Base-by-base conservation (phyloP, 2,329 filamentous ascomycete species). In the Penicillium sp. region DNA sequence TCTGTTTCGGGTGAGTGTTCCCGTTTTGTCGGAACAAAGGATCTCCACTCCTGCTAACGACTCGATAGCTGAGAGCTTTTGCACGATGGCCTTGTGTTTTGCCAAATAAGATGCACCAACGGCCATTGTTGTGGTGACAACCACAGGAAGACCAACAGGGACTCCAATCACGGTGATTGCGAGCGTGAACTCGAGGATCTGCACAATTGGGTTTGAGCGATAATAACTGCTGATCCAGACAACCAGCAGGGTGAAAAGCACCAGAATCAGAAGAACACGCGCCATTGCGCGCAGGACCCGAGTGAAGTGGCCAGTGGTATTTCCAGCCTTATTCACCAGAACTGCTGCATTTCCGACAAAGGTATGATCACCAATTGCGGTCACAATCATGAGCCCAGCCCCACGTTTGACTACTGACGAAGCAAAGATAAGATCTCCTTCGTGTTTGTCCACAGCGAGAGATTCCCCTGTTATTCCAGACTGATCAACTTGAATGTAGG, bases 81-180 rank as follows among this genome's bases (percentile, higher is more conserved):
- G 91, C 65, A 96, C 91, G 65, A 96, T 95, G 53, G 91, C 92
- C 81, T 92, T 87, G 83, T 93, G 92, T 83, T 92, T 92, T 70
- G 91, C 91, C 58, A 96, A 85, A 77, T 94, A 94, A 62, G 91
- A 89, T 64, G 91, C 91, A 80, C 91, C 91, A 74, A 96, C 91
- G 74, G 91, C 91, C 91, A 96, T 94, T 72, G 91, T 96, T 68
- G 91, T 96, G 69, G 92, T 96, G 60, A 95, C 91, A 79, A 96
- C 91, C 67, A 90, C 91, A 59, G 91, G 91, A 64, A 96, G 90
- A 87, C 91, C 91, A 77, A 96, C 91, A 53, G 91, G 91, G 27
- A 96, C 91, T 84, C 91, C 91, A 61, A 95, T 90, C 64, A 96
- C 93, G 68, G 90, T 94, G 68, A 96, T 92, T 65, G 89, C 91